Evolutionary conservation across 257 asterid genomes (phyloP).

Genomic region (Scutellaria galericulata): DNA sequence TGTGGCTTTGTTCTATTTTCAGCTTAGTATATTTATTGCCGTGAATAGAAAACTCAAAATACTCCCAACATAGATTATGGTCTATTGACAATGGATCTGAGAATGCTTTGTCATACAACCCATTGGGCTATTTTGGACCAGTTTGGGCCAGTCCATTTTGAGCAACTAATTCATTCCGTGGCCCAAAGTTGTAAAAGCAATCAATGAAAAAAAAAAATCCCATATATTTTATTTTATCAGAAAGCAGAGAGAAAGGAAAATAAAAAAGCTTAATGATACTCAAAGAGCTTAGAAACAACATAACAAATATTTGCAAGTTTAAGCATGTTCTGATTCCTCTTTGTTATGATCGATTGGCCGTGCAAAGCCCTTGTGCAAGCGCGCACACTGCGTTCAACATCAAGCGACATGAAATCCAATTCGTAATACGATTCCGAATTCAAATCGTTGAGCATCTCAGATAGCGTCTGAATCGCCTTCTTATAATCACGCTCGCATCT

Average conservation of each 20-base stretch:
- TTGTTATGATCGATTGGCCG: not conserved
- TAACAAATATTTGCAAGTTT: constrained; percentile 36
- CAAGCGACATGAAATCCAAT: constrained; percentile 26
- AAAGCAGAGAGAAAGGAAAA: not conserved
- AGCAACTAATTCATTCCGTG: no score
- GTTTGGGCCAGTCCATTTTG: no score
- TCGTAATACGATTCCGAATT: constrained; percentile 38
- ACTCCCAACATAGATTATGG: no score
- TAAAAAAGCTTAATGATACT: not conserved
- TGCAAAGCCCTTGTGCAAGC: constrained; percentile 31
- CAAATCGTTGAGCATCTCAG: constrained; percentile 33
- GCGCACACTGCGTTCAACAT: not conserved
- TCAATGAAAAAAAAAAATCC: no score
- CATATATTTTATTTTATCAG: no score
- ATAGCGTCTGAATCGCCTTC: constrained; percentile 21
- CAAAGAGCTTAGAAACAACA: constrained; percentile 39
- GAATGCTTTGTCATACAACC: no score
- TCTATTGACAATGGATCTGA: no score
- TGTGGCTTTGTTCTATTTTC: no score
- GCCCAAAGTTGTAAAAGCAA: no score
- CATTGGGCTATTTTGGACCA: no score
- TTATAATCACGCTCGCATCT: constrained; percentile 36
- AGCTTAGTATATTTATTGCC: no score
- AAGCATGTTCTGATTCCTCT: constrained; percentile 36
- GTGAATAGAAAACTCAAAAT: no score